Evolutionary conservation across 2,329 filamentous ascomycete species (phyloP).

Genomic region (Aspergillus pseudonomiae): DNA sequence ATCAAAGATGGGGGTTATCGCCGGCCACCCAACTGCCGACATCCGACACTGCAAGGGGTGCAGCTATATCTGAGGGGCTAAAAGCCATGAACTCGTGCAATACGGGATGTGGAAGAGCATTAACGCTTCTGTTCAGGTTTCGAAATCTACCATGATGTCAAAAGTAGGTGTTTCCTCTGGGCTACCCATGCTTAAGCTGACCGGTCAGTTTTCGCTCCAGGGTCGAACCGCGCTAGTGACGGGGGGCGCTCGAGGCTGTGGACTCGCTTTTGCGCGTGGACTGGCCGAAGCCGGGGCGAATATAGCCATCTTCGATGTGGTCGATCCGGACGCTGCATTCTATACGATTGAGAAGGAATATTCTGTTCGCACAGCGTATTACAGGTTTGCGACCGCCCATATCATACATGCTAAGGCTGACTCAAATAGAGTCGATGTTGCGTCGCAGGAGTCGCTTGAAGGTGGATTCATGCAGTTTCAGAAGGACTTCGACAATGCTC

Average conservation of each 20-base stretch:
- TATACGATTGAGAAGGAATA: not conserved
- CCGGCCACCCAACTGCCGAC: not conserved
- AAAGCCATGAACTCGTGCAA: not conserved
- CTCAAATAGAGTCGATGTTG: not conserved
- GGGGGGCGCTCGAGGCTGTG: not conserved
- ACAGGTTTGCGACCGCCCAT: not conserved
- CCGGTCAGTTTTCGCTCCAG: not conserved
- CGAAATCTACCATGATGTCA: not conserved
- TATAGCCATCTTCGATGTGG: not conserved
- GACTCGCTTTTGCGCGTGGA: not conserved
- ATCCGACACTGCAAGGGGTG: not conserved
- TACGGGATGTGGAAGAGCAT: not conserved
- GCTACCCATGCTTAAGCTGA: not conserved
- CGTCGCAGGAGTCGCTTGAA: not conserved
- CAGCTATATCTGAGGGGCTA: not conserved
- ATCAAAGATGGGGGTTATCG: not conserved
- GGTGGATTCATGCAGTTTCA: not conserved
- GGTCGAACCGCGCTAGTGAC: not conserved
- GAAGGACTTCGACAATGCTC: not conserved
- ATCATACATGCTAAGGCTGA: not conserved
- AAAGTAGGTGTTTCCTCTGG: not conserved
- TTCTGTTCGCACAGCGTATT: not conserved
- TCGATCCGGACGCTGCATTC: not conserved
- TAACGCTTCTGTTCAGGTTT: not conserved
- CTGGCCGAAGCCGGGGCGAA: not conserved